A percentile compares a stretch with the other conserved stretches of the same genome.
phyloP scores from a whole-genome alignment of 176 grass and related monocot genomes.

The Carex pumila region DNA sequence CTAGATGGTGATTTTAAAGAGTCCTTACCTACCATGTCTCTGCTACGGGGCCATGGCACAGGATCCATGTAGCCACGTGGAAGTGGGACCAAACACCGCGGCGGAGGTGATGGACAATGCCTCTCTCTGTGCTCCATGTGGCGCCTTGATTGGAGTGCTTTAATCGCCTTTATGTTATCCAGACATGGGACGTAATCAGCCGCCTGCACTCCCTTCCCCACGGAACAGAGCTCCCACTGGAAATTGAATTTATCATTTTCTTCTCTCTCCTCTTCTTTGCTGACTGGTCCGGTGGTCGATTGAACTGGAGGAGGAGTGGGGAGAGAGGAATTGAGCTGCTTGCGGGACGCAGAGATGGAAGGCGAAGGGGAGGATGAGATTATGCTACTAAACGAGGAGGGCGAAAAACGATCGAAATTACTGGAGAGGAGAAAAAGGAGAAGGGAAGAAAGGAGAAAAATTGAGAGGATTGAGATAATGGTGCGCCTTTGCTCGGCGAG shows the following conservation, averaged over 20 bases:
- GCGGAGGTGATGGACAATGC: conserved; percentile 60
- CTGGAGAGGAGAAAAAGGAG: conserved; percentile 36
- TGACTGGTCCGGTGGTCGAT: not conserved
- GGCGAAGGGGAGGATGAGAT: conserved; percentile 6
- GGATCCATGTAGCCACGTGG: conserved; percentile 48
- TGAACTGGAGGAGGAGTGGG: not conserved
- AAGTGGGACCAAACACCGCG: conserved; percentile 66
- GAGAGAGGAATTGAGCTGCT: conserved; percentile 16
- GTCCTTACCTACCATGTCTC: conserved; percentile 85
- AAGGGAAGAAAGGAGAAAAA: conserved; percentile 38
- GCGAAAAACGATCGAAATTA: conserved; percentile 8
- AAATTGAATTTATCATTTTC: conserved; percentile 26
- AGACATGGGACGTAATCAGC: conserved; percentile 87
- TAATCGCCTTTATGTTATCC: conserved; percentile 76
- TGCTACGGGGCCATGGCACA: conserved; percentile 78
- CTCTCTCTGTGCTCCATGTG: conserved; percentile 92
- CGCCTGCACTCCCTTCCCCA: conserved; percentile 48
- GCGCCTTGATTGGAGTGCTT: conserved; percentile 51
- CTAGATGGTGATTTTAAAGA: not conserved
- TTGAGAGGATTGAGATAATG: conserved; percentile 24
- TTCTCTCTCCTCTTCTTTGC: not conserved
- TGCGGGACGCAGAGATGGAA: not conserved
- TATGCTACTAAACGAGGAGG: conserved; percentile 24
- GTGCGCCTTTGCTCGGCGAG: conserved; percentile 42
- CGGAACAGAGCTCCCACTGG: conserved; percentile 50